phyloP scores from a whole-genome alignment of 2,329 filamentous ascomycete species.

The Scedosporium boydii region DNA sequence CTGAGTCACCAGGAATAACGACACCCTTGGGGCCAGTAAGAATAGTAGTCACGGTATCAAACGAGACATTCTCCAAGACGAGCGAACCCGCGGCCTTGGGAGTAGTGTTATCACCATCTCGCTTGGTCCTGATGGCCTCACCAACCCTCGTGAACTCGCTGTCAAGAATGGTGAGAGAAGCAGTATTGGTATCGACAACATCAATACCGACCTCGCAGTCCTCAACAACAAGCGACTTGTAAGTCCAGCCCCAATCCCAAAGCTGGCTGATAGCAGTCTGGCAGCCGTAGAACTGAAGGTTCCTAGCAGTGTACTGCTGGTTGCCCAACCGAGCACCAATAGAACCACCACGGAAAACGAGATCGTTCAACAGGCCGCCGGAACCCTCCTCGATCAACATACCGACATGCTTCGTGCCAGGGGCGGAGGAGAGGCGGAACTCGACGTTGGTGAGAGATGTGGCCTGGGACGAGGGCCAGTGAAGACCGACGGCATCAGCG shows the following conservation, averaged over 20 bases:
- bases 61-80: constrained; percentile 37
- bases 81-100: constrained; percentile 31
- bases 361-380: constrained; percentile 58
- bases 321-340: constrained; percentile 50
- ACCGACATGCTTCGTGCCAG: constrained; percentile 42
- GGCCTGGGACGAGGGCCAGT: constrained; percentile 60
- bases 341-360: constrained; percentile 61
- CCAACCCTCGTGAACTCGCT: constrained; percentile 51
- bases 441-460: constrained; percentile 49
- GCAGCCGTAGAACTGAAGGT: constrained; percentile 55
- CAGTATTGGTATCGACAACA: constrained; percentile 55
- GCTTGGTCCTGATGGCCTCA: constrained; percentile 57
- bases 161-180: constrained; percentile 68
- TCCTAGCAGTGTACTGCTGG: constrained; percentile 64
- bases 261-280: constrained; percentile 60
- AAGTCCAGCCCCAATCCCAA: constrained; percentile 71
- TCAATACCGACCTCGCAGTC: constrained; percentile 58
- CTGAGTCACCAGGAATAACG: constrained; percentile 46
- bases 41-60: constrained; percentile 23
- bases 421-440: constrained; percentile 37
- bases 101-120: constrained; percentile 19
- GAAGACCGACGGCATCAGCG: constrained; percentile 43
- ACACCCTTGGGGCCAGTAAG: constrained; percentile 27
- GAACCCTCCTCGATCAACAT: constrained; percentile 55
- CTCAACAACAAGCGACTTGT: constrained; percentile 55